phyloP scores from a whole-genome alignment of 257 asterid species.

The Solanum tacnaense region DNA sequence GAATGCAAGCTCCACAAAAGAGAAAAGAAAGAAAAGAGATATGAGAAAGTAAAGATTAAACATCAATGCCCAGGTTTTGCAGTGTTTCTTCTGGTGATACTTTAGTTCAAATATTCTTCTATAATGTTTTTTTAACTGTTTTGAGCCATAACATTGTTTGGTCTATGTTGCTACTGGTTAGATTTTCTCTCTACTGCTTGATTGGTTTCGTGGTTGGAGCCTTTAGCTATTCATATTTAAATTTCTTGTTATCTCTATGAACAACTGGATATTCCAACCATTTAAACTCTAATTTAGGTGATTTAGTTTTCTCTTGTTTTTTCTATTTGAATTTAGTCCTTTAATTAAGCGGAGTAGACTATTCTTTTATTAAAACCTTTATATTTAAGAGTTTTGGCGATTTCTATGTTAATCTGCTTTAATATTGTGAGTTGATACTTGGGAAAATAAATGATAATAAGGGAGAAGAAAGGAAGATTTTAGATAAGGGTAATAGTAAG shows the following conservation, averaged over 20 bases:
- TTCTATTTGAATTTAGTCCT: not conserved
- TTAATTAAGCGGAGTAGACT: not conserved
- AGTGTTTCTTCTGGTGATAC: too few species aligned
- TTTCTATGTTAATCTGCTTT: too few species aligned
- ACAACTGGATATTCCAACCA: not conserved
- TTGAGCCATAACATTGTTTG: not conserved
- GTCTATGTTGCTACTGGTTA: not conserved
- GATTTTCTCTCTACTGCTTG: not conserved
- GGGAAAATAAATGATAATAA: too few species aligned
- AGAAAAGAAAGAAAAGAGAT: not conserved
- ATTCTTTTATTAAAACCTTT: too few species aligned
- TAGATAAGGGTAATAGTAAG: too few species aligned
- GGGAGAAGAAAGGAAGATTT: too few species aligned
- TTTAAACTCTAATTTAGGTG: not conserved
- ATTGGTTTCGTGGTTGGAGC: not conserved
- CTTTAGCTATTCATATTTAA: not conserved
- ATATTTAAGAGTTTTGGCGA: not conserved
- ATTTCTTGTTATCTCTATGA: not conserved
- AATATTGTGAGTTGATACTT: too few species aligned
- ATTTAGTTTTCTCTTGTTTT: not conserved
- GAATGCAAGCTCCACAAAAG: not conserved
- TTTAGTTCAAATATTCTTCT: too few species aligned
- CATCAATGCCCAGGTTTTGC: too few species aligned
- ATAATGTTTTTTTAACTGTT: too few species aligned
- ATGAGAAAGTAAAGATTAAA: not conserved